Base-by-base conservation (phyloP, 257 asterid species). In the Nicotiana sylvestris region DNA sequence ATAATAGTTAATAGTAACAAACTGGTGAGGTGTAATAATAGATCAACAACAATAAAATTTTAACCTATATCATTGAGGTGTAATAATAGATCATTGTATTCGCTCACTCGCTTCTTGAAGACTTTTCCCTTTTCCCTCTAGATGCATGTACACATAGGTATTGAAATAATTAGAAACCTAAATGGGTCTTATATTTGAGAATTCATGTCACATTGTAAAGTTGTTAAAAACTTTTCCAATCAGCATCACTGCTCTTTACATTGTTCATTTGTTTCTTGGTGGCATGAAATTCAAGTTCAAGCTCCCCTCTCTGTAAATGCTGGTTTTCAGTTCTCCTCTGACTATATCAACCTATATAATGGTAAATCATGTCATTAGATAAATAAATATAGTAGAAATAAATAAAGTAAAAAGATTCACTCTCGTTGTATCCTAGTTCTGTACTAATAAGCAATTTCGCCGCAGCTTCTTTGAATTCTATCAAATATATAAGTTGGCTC, bases 301-400 rank as follows among this genome's bases (percentile, higher is more conserved):
- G 97, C 77, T 93, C 98, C 89, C 90, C 99, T 86, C 99, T 93
- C 86, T 95, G 95, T 85, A 91, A 85, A 29, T 90, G 82, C 78
- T 95, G 99, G 85, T 90, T 87, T 85, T 93, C 98, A 85, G 97
- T 84, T 95, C 98, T 86, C 89, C 97, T 86, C 87, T 90, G 87
- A 95, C 92, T 78, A 93, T 87, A 62, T 86, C 97, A 79, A 91
- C 94, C 99, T 95, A 81, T 37, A 39, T 33, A 68, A 64, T 57
- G 57, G 64, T 80, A 82, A 83, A 70, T 21, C 76, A 21, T 82
- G 88, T 87, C 87, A 91, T 58, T 81, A 29, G 37, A 76, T 33
- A 33, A 33, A 33, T 33, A 33, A 33, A 33, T 33, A 33, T 3
- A 33, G 35, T 4, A 33, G 35, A 33, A 33, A 33, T 43, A 25